Conservation (phyloP, 169 alveolate species). For the Perkinsus chesapeaki region DNA sequence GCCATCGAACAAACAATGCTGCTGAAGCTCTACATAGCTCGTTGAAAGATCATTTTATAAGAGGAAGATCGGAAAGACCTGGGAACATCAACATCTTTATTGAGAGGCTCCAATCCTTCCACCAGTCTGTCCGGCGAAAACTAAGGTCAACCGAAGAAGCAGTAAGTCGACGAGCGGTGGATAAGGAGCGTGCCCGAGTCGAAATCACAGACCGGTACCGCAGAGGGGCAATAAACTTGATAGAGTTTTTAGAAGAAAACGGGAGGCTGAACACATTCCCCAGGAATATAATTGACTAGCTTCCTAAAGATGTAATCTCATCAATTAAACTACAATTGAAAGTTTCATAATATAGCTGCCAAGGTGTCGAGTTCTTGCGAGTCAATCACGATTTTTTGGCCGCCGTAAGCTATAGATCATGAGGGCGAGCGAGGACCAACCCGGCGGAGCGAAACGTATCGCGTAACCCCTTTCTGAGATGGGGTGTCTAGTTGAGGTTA, state of each 20-base stretch:
- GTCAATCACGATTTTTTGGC: background rate
- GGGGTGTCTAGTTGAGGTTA: background rate
- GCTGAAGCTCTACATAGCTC: background rate
- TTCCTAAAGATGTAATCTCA: background rate
- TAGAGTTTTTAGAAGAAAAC: background rate
- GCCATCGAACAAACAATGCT: background rate
- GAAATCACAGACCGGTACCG: background rate
- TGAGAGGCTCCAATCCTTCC: background rate
- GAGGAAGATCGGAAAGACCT: background rate
- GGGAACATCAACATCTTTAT: background rate
- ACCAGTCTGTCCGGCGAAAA: background rate
- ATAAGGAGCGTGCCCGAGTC: background rate
- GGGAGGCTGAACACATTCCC: background rate
- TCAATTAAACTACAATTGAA: background rate
- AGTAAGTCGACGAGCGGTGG: background rate
- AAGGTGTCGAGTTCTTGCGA: background rate
- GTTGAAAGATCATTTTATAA: background rate
- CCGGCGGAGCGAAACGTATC: background rate
- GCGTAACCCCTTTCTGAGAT: background rate
- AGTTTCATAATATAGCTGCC: background rate
- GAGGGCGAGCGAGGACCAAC: background rate
- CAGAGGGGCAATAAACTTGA: background rate
- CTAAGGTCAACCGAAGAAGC: background rate
- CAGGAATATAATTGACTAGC: background rate
- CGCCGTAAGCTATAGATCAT: background rate